A percentile compares a stretch with the other conserved stretches of the same genome.
Evolutionary conservation across 129 eudicot species (phyloP).

Genomic region (Flaveria brownii): DNA sequence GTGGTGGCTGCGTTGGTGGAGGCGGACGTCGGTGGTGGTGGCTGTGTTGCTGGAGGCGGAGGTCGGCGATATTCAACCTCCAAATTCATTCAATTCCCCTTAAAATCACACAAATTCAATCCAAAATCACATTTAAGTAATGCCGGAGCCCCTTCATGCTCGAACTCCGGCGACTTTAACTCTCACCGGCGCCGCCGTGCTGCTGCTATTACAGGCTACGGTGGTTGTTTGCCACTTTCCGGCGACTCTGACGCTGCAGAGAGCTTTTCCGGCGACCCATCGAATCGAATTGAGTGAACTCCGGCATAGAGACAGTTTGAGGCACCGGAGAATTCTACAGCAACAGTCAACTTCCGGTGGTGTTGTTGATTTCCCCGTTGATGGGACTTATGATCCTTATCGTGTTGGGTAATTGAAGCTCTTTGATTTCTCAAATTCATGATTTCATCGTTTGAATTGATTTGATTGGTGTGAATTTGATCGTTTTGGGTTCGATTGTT

Average conservation of each 20-base stretch:
- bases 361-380: slow-evolving; percentile 31
- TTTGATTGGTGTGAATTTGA: too few relatives aligned
- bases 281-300: slow-evolving; percentile 67
- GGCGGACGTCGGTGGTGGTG: too few relatives aligned
- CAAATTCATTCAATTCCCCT: neutral
- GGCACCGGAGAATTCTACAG: slow-evolving; percentile 72
- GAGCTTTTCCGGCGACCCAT: slow-evolving; percentile 76
- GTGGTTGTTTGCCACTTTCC: slow-evolving; percentile 36
- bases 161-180: slow-evolving; percentile 25
- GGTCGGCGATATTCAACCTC: too few relatives aligned
- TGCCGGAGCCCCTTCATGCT: slow-evolving; percentile 22
- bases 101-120: neutral
- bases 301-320: slow-evolving; percentile 49
- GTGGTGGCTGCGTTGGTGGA: too few relatives aligned
- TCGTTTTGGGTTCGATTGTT: too few relatives aligned
- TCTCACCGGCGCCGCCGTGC: slow-evolving; percentile 26
- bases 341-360: slow-evolving; percentile 49
- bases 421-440: neutral
- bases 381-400: slow-evolving; percentile 87
- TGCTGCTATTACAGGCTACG: slow-evolving; percentile 31
- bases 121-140: slow-evolving; percentile 12
- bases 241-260: slow-evolving; percentile 37
- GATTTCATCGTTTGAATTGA: too few relatives aligned
- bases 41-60: too few relatives aligned
- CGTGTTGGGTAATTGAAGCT: slow-evolving; percentile 69